Base-by-base conservation (phyloP, 257 asterid genomes). In the Fraxinus cuspidata region DNA sequence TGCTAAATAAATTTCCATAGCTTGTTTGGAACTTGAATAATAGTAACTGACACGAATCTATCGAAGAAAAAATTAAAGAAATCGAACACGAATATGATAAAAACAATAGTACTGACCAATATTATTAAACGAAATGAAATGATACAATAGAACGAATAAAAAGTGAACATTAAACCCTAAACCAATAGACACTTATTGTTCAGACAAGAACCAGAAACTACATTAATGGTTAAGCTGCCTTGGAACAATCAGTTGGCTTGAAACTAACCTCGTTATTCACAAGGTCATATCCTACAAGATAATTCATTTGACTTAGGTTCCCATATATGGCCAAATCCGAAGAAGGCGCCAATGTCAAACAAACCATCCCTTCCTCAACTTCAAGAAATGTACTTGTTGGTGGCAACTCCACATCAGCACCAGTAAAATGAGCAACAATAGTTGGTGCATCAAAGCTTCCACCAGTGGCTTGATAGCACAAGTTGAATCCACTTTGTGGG, bases 211-310 rank as follows among this genome's bases (percentile, higher is more conserved):
- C 63, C 5, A 21, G 18, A 70, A 44, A 21, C 9, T 73, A 77
- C 64, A 29, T 5, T 2, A 23, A 12, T 74, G 47, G 44, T 38
- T 8, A 83, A 38, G 31, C 8, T 0, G 60, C 18, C 63, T 84
- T 82, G 73, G 89, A 28, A 78, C 92, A 90, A 81, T 89, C 91
- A 0, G 89, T 79, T 0, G 70, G 80, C 77, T 44, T 64, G 73
- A 92, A 89, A 18, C 71, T 74, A 6, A 90, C 72, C 74, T 71
- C 47, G 10, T 56, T 18, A 3, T 74, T 75, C 34, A 53, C 84
- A 7, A 92, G 70, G 86, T 92, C 96, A 83, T 86, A 92, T n/a
- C 88, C 93, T 3, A 92, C 37, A 1, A 49, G 81, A 40, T 69
- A 87, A 60, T 90, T 78, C 75, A 74, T 58, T 71, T 90, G 91